phyloP scores from a whole-genome alignment of 2,329 filamentous ascomycete species.

The Fusarium foetens region DNA sequence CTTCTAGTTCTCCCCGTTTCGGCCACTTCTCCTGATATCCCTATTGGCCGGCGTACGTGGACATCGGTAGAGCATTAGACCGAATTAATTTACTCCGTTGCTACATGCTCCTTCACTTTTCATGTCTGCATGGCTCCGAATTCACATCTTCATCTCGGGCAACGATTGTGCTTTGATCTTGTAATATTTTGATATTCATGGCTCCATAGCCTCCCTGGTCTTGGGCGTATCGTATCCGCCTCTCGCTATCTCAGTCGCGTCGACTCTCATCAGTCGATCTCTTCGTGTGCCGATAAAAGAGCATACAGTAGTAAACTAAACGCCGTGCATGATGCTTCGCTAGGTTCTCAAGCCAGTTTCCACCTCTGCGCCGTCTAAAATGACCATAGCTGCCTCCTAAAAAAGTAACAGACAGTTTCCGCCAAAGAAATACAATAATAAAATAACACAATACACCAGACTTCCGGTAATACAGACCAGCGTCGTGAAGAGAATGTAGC shows the following conservation, averaged over 20 bases:
- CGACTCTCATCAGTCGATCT: constrained; percentile 15
- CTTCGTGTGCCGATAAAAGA: background rate
- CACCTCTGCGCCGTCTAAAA: constrained; percentile 36
- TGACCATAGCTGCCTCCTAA: constrained; percentile 19
- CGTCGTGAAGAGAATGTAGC: constrained; percentile 36
- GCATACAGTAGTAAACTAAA: constrained; percentile 14
- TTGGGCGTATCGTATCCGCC: background rate
- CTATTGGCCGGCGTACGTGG: constrained; percentile 13
- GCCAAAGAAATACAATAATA: background rate
- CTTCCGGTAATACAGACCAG: constrained; percentile 35
- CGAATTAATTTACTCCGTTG: constrained; percentile 12
- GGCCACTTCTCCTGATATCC: background rate
- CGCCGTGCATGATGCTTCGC: constrained; percentile 38
- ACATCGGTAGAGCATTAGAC: constrained; percentile 11
- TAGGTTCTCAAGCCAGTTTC: constrained; percentile 34
- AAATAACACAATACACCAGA: constrained; percentile 11
- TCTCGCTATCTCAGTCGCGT: constrained; percentile 9
- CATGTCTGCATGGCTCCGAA: constrained; percentile 15
- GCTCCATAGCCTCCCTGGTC: constrained; percentile 28
- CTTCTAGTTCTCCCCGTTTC: background rate
- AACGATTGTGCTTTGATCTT: constrained; percentile 29
- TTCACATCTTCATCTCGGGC: constrained; percentile 31
- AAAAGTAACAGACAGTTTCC: constrained; percentile 7
- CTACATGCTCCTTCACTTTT: background rate
- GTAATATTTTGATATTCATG: constrained; percentile 39